Conservation (phyloP, 148 eudicot genomes). For the Vaccinium vitisidaea region DNA sequence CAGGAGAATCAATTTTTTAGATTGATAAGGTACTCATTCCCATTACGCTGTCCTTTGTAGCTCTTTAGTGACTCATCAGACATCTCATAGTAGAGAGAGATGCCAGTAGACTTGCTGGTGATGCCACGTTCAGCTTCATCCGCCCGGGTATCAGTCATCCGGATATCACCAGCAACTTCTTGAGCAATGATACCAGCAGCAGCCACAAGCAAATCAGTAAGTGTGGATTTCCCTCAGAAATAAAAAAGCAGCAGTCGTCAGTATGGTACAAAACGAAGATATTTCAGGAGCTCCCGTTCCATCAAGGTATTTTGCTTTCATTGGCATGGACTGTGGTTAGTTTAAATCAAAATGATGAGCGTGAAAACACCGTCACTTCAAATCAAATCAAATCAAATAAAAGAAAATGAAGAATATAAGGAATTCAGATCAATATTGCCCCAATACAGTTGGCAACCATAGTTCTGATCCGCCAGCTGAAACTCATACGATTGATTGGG, state of each 20-base stretch:
- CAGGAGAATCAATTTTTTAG: conserved; percentile 78
- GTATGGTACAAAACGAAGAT: background rate
- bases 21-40: conserved; percentile 71
- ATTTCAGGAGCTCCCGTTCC: background rate
- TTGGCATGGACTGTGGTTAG: too few species aligned
- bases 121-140: conserved; percentile 87
- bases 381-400: background rate
- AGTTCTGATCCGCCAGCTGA: background rate
- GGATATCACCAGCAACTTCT: conserved; percentile 81
- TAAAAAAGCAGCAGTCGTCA: background rate
- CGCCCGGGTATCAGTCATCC: conserved; percentile 84
- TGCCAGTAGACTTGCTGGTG: conserved; percentile 78
- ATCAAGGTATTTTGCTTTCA: background rate
- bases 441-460: background rate
- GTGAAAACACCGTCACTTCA: background rate
- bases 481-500: background rate
- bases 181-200: conserved; percentile 86
- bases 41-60: conserved; percentile 44
- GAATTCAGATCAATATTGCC: background rate
- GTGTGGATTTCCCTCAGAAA: conserved; percentile 60
- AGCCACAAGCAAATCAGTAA: conserved; percentile 76
- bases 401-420: background rate
- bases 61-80: conserved; percentile 42
- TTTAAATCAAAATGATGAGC: background rate
- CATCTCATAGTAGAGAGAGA: conserved; percentile 76